Evolutionary conservation across 495 filamentous ascomycete species (phyloP).

Genomic region (Hypomontagnella monticulosa): DNA sequence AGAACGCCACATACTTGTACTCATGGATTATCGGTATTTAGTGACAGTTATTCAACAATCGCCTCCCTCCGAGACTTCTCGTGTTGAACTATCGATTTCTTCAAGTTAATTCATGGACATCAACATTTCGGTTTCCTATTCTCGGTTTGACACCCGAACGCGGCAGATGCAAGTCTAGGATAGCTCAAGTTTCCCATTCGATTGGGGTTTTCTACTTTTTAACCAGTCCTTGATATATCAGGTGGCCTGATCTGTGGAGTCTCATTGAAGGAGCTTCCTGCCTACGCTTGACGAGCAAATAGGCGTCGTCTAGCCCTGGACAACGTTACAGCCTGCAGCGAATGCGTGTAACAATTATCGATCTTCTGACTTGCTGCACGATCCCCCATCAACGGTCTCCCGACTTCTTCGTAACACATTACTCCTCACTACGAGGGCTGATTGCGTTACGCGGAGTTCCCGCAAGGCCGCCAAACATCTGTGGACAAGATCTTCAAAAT

Average conservation of each 20-base stretch:
- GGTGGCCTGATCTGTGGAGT: conserved; percentile 14
- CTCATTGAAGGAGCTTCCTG: conserved; percentile 22
- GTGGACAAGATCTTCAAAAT: background rate
- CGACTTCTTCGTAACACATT: background rate
- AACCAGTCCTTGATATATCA: conserved; percentile 19
- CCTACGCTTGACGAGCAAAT: conserved; percentile 22
- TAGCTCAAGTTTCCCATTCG: conserved; percentile 15
- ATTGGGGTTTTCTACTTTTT: conserved; percentile 8
- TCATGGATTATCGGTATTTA: conserved; percentile 27
- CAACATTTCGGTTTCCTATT: conserved; percentile 29
- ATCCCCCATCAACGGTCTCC: background rate
- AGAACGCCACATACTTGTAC: conserved; percentile 28
- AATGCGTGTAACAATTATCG: conserved; percentile 13
- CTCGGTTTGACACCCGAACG: conserved; percentile 24
- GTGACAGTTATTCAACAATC: conserved; percentile 22
- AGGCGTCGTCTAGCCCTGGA: background rate
- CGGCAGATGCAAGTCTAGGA: conserved; percentile 24
- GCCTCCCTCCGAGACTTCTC: conserved; percentile 34
- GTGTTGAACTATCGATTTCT: conserved; percentile 37
- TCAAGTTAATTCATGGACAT: conserved; percentile 31
- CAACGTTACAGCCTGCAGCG: conserved; percentile 4
- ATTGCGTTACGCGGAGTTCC: background rate
- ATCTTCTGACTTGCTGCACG: background rate
- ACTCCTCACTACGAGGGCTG: background rate
- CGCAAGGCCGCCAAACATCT: background rate